These are phyloP conservation scores for Aureobasidium pullulans DNA, from an alignment of 2,329 filamentous ascomycete genomes.

Conservation along the genomic window DNA sequence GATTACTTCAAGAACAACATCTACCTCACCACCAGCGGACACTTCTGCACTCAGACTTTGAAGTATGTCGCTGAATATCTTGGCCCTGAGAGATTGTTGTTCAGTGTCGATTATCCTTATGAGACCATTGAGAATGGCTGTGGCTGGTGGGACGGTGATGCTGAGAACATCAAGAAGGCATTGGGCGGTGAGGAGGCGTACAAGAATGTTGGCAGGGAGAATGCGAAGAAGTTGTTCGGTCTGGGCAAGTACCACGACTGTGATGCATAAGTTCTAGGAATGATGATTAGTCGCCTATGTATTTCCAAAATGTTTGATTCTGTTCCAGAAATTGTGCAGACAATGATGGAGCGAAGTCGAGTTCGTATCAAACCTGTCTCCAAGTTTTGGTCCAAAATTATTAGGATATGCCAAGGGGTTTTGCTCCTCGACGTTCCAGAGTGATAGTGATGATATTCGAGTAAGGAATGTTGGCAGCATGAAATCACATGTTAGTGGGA, in stretches of 20 bases:
- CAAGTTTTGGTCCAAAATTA: too few species aligned
- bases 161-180: not conserved
- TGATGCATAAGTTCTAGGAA: not conserved
- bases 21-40: slow-evolving; percentile 51
- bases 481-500: not conserved
- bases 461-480: not conserved
- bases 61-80: slow-evolving; percentile 45
- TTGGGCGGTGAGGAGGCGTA: slow-evolving; percentile 13
- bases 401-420: too few species aligned
- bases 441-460: too few species aligned
- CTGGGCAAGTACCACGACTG: slow-evolving; percentile 15
- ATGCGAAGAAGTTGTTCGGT: slow-evolving; percentile 25
- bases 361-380: too few species aligned
- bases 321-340: too few species aligned
- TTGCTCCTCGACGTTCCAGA: too few species aligned
- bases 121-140: slow-evolving; percentile 25
- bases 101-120: slow-evolving; percentile 26
- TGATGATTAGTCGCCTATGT: too few species aligned
- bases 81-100: slow-evolving; percentile 27
- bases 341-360: too few species aligned
- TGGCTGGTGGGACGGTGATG: slow-evolving; percentile 22
- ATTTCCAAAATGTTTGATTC: too few species aligned
- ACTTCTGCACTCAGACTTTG: slow-evolving; percentile 48
- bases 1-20: slow-evolving; percentile 51
- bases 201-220: slow-evolving; percentile 24